Percentiles rank a stretch among this genome's conserved stretches.
Conservation (phyloP, 495 filamentous ascomycete species). For the Lophiostoma macrostomum region DNA sequence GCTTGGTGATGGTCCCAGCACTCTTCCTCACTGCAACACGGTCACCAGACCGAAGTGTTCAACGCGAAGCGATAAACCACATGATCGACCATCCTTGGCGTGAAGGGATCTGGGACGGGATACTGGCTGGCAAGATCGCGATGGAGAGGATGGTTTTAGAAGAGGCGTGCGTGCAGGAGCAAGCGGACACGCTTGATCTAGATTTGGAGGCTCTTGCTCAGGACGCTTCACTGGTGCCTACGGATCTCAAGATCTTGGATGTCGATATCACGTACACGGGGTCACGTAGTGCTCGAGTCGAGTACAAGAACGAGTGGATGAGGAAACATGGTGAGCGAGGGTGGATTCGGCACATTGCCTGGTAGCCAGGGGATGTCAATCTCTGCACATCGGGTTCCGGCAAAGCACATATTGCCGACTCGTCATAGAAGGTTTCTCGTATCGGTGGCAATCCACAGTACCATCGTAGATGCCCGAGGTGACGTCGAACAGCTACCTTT, state of each 20-base stretch:
- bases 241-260: neutral
- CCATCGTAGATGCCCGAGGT: no score
- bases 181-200: neutral
- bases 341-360: neutral
- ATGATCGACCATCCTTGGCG: conserved; percentile 14
- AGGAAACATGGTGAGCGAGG: neutral
- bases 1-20: neutral
- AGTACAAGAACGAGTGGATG: neutral
- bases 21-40: conserved; percentile 2
- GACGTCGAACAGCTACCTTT: no score
- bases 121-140: conserved; percentile 15
- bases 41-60: neutral
- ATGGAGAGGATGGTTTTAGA: conserved; percentile 16
- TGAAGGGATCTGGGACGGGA: conserved; percentile 22
- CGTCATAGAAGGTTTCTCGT: no score
- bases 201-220: no score
- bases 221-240: neutral
- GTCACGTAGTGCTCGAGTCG: neutral
- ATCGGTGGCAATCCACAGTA: no score
- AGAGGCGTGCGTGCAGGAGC: neutral
- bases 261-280: neutral
- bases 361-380: no score
- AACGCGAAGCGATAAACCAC: conserved; percentile 7
- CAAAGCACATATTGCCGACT: no score
- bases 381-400: no score